Base-by-base conservation (phyloP, 192 early-diverging fungal genomes). In the Pecoramyces ruminantium region DNA sequence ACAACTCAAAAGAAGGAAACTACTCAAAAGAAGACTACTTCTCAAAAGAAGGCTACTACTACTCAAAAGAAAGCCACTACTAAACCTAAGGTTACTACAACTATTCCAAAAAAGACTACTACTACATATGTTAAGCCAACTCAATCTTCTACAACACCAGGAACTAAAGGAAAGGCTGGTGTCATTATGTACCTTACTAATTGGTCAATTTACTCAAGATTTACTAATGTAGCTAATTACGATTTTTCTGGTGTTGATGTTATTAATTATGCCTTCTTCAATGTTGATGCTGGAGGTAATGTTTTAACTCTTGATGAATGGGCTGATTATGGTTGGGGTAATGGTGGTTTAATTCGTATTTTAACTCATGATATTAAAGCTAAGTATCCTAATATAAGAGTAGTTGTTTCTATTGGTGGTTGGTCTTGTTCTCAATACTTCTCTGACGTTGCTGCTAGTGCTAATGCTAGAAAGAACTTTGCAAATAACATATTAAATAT, bases 381-480 rank as follows among this genome's bases (percentile, higher is more conserved):
- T 21, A 67, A 67, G 11, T 67, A 67, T 67, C 51, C 51, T n/a
- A 67, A 67, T 13, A 88, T 86, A 83, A 91, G 90, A 51, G 83
- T 94, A 18, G 80, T 91, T 21, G 78, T 94, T 18, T 87, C 89
- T 13, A 86, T 93, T 29, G 93, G 93, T 79, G 93, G 93, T 27
- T 94, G 93, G 93, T 93, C 90, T 18, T 92, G 93, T 25, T 92
- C 92, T 2, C 88, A 92, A 82, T 85, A 85, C 18, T 86, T 93
- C 79, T 91, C 89, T 16, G 79, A 86, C 2, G 88, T 93, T 81
- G 87, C 87, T 78, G 84, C 86, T n/a, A 85, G 85, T 29, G 21
- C 84, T 13, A 85, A 82, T 27, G 85, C 86, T 58, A 87, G 92
- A 28, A 88, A 86, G 14, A 82, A 83, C 18, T 87, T 93, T 39